These are phyloP conservation scores for Trametes maxima DNA, from an alignment of 768 basidiomycete species.

Conservation along the genomic window DNA sequence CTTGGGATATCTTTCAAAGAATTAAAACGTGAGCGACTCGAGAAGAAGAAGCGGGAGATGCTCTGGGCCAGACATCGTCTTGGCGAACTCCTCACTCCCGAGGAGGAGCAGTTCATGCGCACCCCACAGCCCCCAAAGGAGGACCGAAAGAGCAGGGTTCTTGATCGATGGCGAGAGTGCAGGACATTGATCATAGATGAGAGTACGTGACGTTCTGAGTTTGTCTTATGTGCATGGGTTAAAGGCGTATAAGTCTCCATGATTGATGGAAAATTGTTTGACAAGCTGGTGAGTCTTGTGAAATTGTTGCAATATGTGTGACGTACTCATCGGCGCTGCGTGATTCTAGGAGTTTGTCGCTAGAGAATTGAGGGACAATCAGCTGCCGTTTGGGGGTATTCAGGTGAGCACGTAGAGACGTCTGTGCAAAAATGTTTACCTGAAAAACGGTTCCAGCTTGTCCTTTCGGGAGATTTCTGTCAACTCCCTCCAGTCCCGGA, in stretches of 20 bases:
- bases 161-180: constrained; percentile 63
- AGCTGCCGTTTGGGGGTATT: constrained; percentile 80
- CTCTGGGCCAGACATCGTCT: background rate
- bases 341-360: constrained; percentile 60
- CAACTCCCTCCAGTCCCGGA: constrained; percentile 83
- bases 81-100: background rate
- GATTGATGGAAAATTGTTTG: constrained; percentile 80
- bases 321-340: constrained; percentile 1
- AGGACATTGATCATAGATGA: constrained; percentile 83
- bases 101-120: constrained; percentile 6
- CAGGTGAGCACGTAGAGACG: constrained; percentile 50
- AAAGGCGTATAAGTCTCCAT: constrained; percentile 67
- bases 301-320: too few relatives aligned
- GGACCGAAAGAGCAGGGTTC: constrained; percentile 31
- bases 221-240: background rate
- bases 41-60: constrained; percentile 4
- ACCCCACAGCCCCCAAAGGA: background rate
- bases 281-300: constrained; percentile 64
- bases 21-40: constrained; percentile 1
- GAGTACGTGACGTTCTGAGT: constrained; percentile 43
- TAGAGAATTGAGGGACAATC: constrained; percentile 51
- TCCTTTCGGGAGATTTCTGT: constrained; percentile 88
- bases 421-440: background rate
- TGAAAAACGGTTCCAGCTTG: constrained; percentile 49
- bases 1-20: constrained; percentile 38